These are phyloP conservation scores for Porogramme epimiltina DNA, from an alignment of 1,284 basidiomycete species.

Conservation along the genomic window DNA sequence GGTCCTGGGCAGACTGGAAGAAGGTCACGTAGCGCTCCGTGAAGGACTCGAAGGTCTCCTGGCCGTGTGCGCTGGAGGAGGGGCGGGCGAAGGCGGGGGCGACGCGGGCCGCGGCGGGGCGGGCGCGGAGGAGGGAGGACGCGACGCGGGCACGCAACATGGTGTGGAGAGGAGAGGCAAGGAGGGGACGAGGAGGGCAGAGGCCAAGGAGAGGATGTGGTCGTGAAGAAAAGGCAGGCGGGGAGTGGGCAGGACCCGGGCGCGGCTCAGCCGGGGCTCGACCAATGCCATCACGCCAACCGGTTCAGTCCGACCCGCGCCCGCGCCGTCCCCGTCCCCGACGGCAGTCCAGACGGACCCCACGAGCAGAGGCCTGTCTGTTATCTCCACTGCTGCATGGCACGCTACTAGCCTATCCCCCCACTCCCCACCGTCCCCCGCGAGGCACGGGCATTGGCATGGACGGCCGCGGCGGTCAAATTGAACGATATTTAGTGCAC, in stretches of 20 bases:
- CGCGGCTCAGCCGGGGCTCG: conserved; percentile 28
- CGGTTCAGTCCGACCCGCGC: conserved; percentile 31
- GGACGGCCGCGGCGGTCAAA: no score
- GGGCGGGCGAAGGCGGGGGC: conserved; percentile 48
- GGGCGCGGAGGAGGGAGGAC: conserved; percentile 59
- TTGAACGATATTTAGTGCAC: not conserved
- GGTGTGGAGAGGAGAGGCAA: conserved; percentile 14
- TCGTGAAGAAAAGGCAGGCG: conserved; percentile 28
- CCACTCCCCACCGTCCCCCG: no score
- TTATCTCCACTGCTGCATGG: no score
- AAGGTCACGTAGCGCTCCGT: conserved; percentile 92
- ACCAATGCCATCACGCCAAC: conserved; percentile 25
- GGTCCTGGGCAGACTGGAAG: conserved; percentile 91
- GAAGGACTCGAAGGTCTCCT: conserved; percentile 95
- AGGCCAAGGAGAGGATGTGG: conserved; percentile 16
- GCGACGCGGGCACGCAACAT: conserved; percentile 48
- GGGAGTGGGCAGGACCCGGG: conserved; percentile 25
- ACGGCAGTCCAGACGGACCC: no score
- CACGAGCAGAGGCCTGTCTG: no score
- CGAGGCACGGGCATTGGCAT: not conserved
- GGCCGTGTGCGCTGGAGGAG: conserved; percentile 61
- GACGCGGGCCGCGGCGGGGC: conserved; percentile 41
- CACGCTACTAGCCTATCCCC: no score
- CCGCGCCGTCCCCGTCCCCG: conserved; percentile 1
- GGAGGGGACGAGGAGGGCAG: conserved; percentile 16